These are phyloP conservation scores for Penicillium egyptiacum DNA, from an alignment of 495 filamentous ascomycete genomes.

Conservation along the genomic window DNA sequence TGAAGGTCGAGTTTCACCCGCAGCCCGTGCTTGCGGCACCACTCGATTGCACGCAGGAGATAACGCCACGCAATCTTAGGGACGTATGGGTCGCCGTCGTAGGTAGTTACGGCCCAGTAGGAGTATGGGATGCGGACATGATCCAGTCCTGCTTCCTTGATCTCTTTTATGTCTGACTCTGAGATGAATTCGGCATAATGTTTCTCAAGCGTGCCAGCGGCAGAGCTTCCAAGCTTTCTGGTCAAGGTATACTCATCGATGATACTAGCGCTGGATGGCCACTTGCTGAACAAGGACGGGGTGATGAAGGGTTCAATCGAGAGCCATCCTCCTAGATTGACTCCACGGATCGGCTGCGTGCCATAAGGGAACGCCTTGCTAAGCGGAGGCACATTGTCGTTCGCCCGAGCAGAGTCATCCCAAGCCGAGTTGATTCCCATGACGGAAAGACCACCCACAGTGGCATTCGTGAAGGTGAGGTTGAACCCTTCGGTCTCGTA, in stretches of 20 bases:
- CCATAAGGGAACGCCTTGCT: slow-evolving; percentile 72
- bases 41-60: slow-evolving; percentile 89
- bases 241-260: slow-evolving; percentile 88
- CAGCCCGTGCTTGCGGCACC: slow-evolving; percentile 86
- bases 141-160: slow-evolving; percentile 85
- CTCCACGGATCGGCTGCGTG: slow-evolving; percentile 75
- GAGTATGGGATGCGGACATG: slow-evolving; percentile 93
- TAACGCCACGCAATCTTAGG: slow-evolving; percentile 90
- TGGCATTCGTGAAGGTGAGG: slow-evolving; percentile 84
- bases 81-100: slow-evolving; percentile 85
- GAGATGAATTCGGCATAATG: slow-evolving; percentile 89
- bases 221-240: slow-evolving; percentile 60
- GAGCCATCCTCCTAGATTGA: slow-evolving; percentile 95
- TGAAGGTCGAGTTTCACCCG: slow-evolving; percentile 95
- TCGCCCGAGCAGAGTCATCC: slow-evolving; percentile 79
- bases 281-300: slow-evolving; percentile 79
- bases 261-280: slow-evolving; percentile 59
- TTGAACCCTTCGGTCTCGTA: slow-evolving; percentile 91
- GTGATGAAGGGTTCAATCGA: slow-evolving; percentile 93
- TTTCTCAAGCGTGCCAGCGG: slow-evolving; percentile 68
- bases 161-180: slow-evolving; percentile 79
- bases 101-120: slow-evolving; percentile 91
- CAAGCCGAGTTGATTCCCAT: slow-evolving; percentile 89
- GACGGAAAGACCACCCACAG: slow-evolving; percentile 78
- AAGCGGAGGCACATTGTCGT: slow-evolving; percentile 75